These are phyloP conservation scores for Backusella tarrabulga DNA, from an alignment of 192 early-diverging fungal species.

Conservation along the genomic window DNA sequence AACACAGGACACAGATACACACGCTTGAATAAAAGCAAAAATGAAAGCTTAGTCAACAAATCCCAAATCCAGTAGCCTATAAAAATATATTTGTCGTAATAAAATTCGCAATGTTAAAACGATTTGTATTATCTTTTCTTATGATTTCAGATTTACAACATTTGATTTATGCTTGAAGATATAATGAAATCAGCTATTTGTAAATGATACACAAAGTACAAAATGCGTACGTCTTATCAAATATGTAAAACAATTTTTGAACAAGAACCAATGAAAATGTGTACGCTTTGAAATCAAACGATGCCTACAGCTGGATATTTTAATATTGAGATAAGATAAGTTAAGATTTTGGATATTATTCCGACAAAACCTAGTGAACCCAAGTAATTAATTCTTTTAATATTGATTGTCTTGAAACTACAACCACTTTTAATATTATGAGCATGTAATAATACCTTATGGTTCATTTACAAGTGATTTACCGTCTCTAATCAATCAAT, in stretches of 20 bases:
- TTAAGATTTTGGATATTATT: neutral
- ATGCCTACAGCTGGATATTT: no score
- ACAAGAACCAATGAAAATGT: neutral
- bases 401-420: neutral
- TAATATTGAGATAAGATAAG: neutral
- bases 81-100: neutral
- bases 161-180: neutral
- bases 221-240: neutral
- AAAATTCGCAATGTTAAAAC: neutral
- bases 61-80: neutral
- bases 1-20: neutral
- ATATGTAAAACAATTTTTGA: conserved; percentile 2
- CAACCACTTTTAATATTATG: no score
- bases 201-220: neutral
- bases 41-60: neutral
- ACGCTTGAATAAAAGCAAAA: neutral
- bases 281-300: neutral
- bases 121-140: neutral
- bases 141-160: no score
- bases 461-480: no score
- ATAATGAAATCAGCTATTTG: neutral
- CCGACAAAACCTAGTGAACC: neutral
- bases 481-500: no score
- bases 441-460: no score
- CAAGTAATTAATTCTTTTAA: neutral